Evolutionary conservation across 106 monocot species (phyloP).

Genomic region (Allium sativum): DNA sequence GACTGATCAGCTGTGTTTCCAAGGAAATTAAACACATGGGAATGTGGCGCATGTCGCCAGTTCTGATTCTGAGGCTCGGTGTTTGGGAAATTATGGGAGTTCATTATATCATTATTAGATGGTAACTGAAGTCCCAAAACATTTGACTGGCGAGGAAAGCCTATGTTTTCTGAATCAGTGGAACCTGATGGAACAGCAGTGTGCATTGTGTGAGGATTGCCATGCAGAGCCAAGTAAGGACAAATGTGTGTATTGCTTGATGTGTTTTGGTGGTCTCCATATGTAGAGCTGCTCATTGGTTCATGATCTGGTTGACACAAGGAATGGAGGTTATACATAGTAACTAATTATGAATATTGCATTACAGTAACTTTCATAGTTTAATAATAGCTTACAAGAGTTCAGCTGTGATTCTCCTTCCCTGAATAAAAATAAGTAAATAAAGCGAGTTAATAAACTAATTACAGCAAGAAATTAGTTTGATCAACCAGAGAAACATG

Average conservation of each 20-base stretch:
- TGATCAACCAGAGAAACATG: too few relatives aligned
- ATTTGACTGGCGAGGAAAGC: slow-evolving; percentile 26
- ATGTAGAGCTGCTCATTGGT: slow-evolving; percentile 15
- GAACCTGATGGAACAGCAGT: slow-evolving; percentile 20
- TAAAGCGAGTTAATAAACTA: not conserved
- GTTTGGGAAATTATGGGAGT: slow-evolving; percentile 20
- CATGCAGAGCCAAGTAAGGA: slow-evolving; percentile 42
- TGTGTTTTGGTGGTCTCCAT: slow-evolving; percentile 27
- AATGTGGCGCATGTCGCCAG: slow-evolving; percentile 17
- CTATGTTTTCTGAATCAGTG: slow-evolving; percentile 21
- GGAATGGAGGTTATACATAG: not conserved
- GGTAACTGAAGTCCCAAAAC: slow-evolving; percentile 17
- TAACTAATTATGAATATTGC: too few relatives aligned
- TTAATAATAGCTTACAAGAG: slow-evolving; percentile 21
- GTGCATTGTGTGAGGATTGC: slow-evolving; percentile 24
- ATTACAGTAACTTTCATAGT: not conserved
- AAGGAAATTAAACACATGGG: slow-evolving; percentile 14
- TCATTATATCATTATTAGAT: slow-evolving; percentile 19
- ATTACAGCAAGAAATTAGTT: too few relatives aligned
- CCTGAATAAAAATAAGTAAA: slow-evolving; percentile 16
- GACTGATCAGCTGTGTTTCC: slow-evolving; percentile 30
- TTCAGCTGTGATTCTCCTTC: slow-evolving; percentile 19
- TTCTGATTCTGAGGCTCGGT: slow-evolving; percentile 33
- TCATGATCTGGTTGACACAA: slow-evolving; percentile 34
- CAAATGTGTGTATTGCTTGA: slow-evolving; percentile 26